Base-by-base conservation (phyloP, 2,329 filamentous ascomycete genomes). In the Apiospora rasikravindrae region DNA sequence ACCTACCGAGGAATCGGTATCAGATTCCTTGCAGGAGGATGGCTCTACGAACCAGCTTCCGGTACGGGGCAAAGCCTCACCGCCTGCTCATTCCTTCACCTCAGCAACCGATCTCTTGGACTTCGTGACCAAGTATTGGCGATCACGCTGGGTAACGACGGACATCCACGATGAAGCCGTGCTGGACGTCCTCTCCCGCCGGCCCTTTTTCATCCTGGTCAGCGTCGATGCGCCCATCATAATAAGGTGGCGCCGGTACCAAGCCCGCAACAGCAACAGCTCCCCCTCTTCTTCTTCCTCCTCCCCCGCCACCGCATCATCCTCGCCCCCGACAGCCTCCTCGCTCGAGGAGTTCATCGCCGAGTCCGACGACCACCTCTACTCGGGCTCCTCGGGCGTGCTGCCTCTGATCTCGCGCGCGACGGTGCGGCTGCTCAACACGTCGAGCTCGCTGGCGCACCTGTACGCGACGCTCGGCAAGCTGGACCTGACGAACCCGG, bases 151-250 rank as follows among this genome's bases (percentile, higher is more conserved):
- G 89, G 94, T 98, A 22, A 96, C 92, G 2, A 96, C 93, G 3
- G 92, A 96, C 79, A 91, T 98, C 74, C 90, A 91, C 84, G 90
- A 91, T 76, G 92, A 95, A 76, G 81, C 82, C 2, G 88, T 92
- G 10, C 88, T 98, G 5, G 94, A 98, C 77, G 87, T 91, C 33
- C 90, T 98, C 69, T 85, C 91, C 73, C 88, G 92, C 26, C 90
- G 96, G 10, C 96, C 96, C 0, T 98, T 98, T 85, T 98, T 98
- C 86, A 88, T 99, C 69, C 89, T 98, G 45, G 86, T 99, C 78
- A 96, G 94, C 81, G 91, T 98, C 67, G 96, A 98, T 82, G 96
- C 95, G 5, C 96, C 96, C 1, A 88, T 98, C 66, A 93, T 89
- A 69, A 86, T 96, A 64, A 92, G 96, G 70, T 98, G 94, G 93